Conservation (phyloP, 2,329 filamentous ascomycete species). For the Monilinia fructicola region DNA sequence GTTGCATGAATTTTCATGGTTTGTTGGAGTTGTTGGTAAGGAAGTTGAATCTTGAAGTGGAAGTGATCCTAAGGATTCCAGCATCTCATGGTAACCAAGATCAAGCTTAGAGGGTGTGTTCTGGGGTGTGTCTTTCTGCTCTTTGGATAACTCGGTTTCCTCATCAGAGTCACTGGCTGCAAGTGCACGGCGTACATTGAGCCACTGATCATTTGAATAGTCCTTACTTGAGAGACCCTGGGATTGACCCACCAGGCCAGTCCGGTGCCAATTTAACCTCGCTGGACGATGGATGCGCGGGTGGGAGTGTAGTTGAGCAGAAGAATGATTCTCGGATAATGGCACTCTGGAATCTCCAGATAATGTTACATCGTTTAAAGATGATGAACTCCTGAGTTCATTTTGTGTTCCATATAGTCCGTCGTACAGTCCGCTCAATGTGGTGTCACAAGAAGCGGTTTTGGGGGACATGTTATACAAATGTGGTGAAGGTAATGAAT, state of each 20-base stretch:
- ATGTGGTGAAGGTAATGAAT: constrained; percentile 11
- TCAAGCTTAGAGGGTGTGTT: background rate
- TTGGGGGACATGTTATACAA: background rate
- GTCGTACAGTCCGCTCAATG: background rate
- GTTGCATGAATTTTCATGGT: background rate
- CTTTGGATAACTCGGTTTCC: background rate
- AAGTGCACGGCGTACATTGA: background rate
- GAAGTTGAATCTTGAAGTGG: background rate
- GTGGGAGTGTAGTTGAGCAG: background rate
- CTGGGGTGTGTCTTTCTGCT: background rate
- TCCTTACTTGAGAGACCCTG: background rate
- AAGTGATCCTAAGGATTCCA: background rate
- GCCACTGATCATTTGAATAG: constrained; percentile 1
- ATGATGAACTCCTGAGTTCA: background rate
- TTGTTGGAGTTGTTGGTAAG: background rate
- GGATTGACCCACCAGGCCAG: background rate
- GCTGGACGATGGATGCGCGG: constrained; percentile 4
- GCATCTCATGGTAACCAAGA: background rate
- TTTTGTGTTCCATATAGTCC: background rate
- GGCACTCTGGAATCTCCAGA: background rate
- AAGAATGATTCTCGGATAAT: background rate
- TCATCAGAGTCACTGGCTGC: constrained; percentile 4
- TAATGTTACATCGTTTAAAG: background rate
- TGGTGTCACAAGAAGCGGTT: background rate
- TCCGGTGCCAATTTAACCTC: constrained; percentile 7